Evolutionary conservation across 306 rosid species (phyloP), one percentile per base, ranked within the genome.

Genomic region (Gynostemma pentaphyllum): DNA sequence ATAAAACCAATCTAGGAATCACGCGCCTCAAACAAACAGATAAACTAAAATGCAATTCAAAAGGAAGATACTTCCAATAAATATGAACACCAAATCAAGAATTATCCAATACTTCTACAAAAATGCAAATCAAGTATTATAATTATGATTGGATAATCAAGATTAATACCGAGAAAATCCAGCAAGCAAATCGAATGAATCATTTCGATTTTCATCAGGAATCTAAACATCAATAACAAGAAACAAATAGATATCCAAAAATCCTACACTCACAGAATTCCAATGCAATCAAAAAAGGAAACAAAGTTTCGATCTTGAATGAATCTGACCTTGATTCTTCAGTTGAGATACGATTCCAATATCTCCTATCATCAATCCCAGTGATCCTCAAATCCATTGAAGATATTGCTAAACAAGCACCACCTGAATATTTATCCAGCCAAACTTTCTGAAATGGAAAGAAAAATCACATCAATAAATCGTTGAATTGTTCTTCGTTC

Each of bases 361-460:
- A 85, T 70, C 94, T 82, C 3, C 88, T 65, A 74, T 85, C 94
- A 73, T 82, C 88, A 62, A 94, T 86, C 52, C 97, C 95, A 0
- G 99, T 94, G 28, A 94, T 86, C 7, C 88, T 80, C 51, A 94
- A 74, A 26, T 90, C 99, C 78, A 82, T 86, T 0, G 87, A 80
- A 32, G 97, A 76, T 65, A 94, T 56, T 13, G 86, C 79, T 76
- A 94, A 19, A 70, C 94, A 94, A 47, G 79, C 75, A 64, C 85
- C 77, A n/a, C 95, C 95, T 16, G 82, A 71, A 67, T 79, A 57
- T 67, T 83, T 83, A 73, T 94, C 89, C 80, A 94, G 62, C 99
- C 99, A 94, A 68, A 84, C 84, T 53, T 79, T 94, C 97, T 94
- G 82, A 28, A 68, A 41, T 42, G 22, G 18, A 36, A 56, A 45